Evolutionary conservation across 176 grass and related monocot genomes (phyloP).

Genomic region (Musa troglodytarum): DNA sequence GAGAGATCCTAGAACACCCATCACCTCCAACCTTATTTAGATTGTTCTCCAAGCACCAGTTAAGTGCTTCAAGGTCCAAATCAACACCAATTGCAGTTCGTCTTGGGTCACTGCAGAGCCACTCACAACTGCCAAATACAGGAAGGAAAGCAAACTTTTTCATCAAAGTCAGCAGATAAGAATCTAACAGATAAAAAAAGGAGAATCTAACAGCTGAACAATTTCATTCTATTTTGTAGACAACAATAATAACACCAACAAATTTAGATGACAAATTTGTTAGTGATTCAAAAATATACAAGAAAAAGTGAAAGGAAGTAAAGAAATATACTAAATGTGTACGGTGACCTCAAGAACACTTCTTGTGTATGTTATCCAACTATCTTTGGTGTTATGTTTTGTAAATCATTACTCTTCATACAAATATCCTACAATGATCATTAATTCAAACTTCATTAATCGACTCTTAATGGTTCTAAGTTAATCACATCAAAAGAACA

Average conservation of each 20-base stretch:
- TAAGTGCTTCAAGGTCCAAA: slow-evolving; percentile 85
- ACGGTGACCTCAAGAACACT: no score
- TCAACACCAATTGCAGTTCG: slow-evolving; percentile 65
- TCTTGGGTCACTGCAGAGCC: slow-evolving; percentile 65
- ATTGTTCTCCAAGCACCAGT: slow-evolving; percentile 86
- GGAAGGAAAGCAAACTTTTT: background rate
- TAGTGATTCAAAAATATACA: no score
- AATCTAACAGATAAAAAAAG: background rate
- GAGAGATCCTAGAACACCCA: slow-evolving; percentile 61
- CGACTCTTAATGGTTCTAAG: no score
- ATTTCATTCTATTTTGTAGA: background rate
- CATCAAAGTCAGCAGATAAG: background rate
- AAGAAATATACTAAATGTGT: no score
- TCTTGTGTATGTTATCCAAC: no score
- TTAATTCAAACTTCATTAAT: no score
- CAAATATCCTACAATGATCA: no score
- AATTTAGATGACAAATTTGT: background rate
- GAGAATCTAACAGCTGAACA: background rate
- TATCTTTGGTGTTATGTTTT: no score
- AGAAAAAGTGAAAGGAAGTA: no score
- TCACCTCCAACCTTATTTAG: slow-evolving; percentile 55
- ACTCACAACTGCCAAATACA: slow-evolving; percentile 41
- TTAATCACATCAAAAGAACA: no score
- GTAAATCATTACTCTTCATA: no score
- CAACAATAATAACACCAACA: background rate